phyloP scores from a whole-genome alignment of 371 early-diverging fungal genomes.

The Entomophthora muscae region DNA sequence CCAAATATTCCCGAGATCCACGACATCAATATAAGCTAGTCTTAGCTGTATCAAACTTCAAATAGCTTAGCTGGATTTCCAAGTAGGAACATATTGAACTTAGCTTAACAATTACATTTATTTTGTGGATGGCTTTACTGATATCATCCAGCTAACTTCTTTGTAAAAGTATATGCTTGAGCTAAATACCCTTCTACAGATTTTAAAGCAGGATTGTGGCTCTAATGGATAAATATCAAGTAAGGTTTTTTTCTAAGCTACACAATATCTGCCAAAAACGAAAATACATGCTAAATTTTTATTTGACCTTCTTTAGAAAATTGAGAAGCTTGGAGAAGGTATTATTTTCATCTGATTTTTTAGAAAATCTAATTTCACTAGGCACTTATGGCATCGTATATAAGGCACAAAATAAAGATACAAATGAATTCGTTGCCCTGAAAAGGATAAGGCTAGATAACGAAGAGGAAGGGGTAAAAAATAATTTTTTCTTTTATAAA shows the following conservation, averaged over 20 bases:
- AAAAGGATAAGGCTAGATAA: slow-evolving; percentile 94
- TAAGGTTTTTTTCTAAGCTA: slow-evolving; percentile 12
- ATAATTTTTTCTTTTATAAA: background rate
- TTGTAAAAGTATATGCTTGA: background rate
- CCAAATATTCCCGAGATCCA: too few relatives aligned
- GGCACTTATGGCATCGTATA: slow-evolving; percentile 95
- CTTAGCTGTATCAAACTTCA: too few relatives aligned
- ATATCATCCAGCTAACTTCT: background rate
- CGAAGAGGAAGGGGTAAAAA: slow-evolving; percentile 78
- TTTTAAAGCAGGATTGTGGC: background rate
- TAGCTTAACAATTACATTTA: background rate
- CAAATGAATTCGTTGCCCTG: slow-evolving; percentile 90
- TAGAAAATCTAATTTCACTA: slow-evolving; percentile 12
- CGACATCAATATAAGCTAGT: too few relatives aligned
- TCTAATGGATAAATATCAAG: slow-evolving; percentile 64
- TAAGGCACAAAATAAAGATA: slow-evolving; percentile 86
- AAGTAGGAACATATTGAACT: background rate
- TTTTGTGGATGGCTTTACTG: too few relatives aligned
- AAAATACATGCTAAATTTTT: background rate
- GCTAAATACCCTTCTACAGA: background rate
- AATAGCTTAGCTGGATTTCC: too few relatives aligned
- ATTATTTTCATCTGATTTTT: slow-evolving; percentile 8
- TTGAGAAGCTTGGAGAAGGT: slow-evolving; percentile 84
- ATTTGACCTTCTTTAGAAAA: slow-evolving; percentile 36
- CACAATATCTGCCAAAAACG: background rate